Conservation (phyloP, 768 basidiomycete genomes). For the Phlegmacium glaucopus region DNA sequence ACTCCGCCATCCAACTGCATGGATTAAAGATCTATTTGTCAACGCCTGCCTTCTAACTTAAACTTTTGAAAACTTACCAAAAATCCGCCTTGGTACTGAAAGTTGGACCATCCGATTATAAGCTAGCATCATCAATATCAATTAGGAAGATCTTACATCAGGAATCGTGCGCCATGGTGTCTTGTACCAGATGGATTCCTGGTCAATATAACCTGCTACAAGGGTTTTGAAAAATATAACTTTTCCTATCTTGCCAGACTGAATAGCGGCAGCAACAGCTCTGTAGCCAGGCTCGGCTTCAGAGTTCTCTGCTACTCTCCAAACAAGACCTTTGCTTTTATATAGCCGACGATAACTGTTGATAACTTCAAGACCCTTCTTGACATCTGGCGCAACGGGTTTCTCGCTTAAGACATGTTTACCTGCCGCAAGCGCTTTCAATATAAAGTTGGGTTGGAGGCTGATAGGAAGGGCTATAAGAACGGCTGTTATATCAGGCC, state of each 20-base stretch:
- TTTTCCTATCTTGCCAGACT: constrained; percentile 65
- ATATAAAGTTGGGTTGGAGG: constrained; percentile 64
- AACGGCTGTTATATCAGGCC: constrained; percentile 69
- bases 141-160: constrained; percentile 45
- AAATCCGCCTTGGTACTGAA: constrained; percentile 78
- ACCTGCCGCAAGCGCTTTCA: constrained; percentile 63
- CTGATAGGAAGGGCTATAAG: constrained; percentile 78
- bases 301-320: constrained; percentile 80
- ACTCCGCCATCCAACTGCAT: constrained; percentile 75
- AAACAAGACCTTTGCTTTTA: constrained; percentile 65
- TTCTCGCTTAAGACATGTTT: constrained; percentile 92
- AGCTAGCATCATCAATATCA: background rate
- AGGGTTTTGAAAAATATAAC: constrained; percentile 64
- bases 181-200: constrained; percentile 72
- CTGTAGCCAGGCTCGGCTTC: constrained; percentile 65
- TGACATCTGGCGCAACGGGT: constrained; percentile 73
- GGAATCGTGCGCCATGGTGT: constrained; percentile 84
- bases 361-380: constrained; percentile 60
- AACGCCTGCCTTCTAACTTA: background rate
- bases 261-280: constrained; percentile 45
- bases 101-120: background rate
- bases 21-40: background rate
- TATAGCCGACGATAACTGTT: constrained; percentile 60
- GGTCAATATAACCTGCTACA: constrained; percentile 50
- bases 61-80: constrained; percentile 52